Percentiles rank a stretch among this genome's conserved stretches.
phyloP scores from a whole-genome alignment of 768 basidiomycete species.

The Clitopilus passeckerianus region DNA sequence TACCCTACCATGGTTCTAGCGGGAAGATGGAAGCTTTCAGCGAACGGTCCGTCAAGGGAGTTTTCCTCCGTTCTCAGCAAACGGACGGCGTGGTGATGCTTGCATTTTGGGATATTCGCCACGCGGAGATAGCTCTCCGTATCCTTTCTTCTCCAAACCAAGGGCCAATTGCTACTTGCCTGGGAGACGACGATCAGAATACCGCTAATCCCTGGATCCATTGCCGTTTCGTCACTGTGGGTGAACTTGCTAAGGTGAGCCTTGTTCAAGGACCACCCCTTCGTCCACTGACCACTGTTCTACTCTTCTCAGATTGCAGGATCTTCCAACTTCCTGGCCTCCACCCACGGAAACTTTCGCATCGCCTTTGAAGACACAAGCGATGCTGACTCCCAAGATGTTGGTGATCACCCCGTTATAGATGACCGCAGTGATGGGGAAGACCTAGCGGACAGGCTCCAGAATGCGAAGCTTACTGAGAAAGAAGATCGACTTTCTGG shows the following conservation, averaged over 20 bases:
- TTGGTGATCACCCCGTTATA: slow-evolving; percentile 4
- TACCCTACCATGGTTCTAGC: neutral
- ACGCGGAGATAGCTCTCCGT: slow-evolving; percentile 42
- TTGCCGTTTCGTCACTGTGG: slow-evolving; percentile 40
- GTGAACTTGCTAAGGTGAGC: slow-evolving; percentile 41
- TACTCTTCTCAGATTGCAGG: slow-evolving; percentile 42
- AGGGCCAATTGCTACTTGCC: slow-evolving; percentile 22
- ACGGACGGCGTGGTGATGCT: slow-evolving; percentile 50
- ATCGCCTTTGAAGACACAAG: slow-evolving; percentile 34
- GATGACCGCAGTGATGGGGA: slow-evolving; percentile 6
- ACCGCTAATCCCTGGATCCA: slow-evolving; percentile 23
- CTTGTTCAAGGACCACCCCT: slow-evolving; percentile 3
- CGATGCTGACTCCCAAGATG: slow-evolving; percentile 11
- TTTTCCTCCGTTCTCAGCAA: slow-evolving; percentile 47
- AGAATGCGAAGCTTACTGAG: slow-evolving; percentile 2
- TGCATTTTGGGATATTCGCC: slow-evolving; percentile 57
- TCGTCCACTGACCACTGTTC: slow-evolving; percentile 2
- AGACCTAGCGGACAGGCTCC: neutral
- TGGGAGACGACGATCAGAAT: slow-evolving; percentile 21
- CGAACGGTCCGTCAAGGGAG: slow-evolving; percentile 43
- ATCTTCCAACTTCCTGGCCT: slow-evolving; percentile 42
- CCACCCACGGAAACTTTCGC: slow-evolving; percentile 47
- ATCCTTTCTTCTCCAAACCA: slow-evolving; percentile 27
- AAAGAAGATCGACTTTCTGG: neutral
- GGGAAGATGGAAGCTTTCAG: slow-evolving; percentile 1